Conservation (phyloP, 257 asterid genomes). For the Penstemon eatonii region DNA sequence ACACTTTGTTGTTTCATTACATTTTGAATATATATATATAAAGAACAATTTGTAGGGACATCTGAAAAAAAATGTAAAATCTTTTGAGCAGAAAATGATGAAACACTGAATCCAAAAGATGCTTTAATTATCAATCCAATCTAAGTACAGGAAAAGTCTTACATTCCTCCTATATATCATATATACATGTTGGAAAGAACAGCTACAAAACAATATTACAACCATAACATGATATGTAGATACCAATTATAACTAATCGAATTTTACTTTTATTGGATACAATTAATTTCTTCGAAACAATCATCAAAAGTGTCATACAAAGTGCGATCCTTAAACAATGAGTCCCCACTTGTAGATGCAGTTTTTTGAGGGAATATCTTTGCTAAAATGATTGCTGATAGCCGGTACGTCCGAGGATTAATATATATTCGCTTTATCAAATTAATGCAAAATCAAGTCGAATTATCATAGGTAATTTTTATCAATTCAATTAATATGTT, state of each 20-base stretch:
- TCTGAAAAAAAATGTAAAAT: background rate
- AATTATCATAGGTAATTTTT: too few species aligned
- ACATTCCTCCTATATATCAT: constrained; percentile 10
- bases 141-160: constrained; percentile 13
- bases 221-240: background rate
- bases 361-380: background rate
- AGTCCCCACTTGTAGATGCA: constrained; percentile 34
- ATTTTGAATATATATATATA: background rate
- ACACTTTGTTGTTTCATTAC: constrained; percentile 7
- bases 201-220: constrained; percentile 30
- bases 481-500: too few species aligned
- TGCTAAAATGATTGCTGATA: background rate
- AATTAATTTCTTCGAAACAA: constrained; percentile 6
- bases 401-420: too few species aligned
- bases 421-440: too few species aligned
- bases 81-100: background rate
- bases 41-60: constrained; percentile 4
- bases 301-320: constrained; percentile 38
- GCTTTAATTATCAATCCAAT: constrained; percentile 10
- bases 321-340: constrained; percentile 37
- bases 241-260: background rate
- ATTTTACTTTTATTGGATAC: too few species aligned
- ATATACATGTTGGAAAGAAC: constrained; percentile 30
- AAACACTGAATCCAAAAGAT: background rate
- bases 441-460: too few species aligned